A percentile compares a stretch with the other conserved stretches of the same genome.
Conservation (phyloP, 139 green algal genomes). For the Mesotaenium endlicherianum region DNA sequence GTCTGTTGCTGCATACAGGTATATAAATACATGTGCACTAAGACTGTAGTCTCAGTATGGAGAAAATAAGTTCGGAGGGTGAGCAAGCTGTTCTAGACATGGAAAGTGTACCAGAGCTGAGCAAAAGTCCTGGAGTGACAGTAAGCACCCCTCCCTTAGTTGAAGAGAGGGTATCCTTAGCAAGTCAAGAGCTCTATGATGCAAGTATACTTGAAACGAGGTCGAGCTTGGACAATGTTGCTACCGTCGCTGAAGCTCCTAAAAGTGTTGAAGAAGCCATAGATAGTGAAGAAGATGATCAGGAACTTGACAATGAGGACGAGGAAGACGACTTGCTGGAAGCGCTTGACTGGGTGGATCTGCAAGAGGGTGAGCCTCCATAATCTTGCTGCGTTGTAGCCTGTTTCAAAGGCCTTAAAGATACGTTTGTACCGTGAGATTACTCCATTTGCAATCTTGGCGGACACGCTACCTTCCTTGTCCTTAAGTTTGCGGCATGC, state of each 20-base stretch:
- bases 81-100: no score
- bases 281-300: slow-evolving; percentile 38
- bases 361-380: slow-evolving; percentile 40
- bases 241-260: background rate
- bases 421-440: slow-evolving; percentile 21
- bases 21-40: no score
- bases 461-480: background rate
- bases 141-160: no score
- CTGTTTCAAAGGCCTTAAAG: slow-evolving; percentile 19
- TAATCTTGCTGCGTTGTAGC: slow-evolving; percentile 2
- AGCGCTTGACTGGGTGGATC: slow-evolving; percentile 45
- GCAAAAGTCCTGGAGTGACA: no score
- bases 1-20: no score
- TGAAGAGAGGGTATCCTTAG: background rate
- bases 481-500: background rate
- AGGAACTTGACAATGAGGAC: slow-evolving; percentile 45
- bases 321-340: slow-evolving; percentile 44
- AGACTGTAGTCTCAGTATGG: no score
- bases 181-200: background rate
- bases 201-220: background rate
- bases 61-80: no score
- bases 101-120: no score
- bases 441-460: background rate
- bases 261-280: background rate
- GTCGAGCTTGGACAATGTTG: no score